A percentile compares a stretch with the other conserved stretches of the same genome.
These are phyloP conservation scores for Penicillium sp. DNA, from an alignment of 2,329 filamentous ascomycete species.

Conservation along the genomic window DNA sequence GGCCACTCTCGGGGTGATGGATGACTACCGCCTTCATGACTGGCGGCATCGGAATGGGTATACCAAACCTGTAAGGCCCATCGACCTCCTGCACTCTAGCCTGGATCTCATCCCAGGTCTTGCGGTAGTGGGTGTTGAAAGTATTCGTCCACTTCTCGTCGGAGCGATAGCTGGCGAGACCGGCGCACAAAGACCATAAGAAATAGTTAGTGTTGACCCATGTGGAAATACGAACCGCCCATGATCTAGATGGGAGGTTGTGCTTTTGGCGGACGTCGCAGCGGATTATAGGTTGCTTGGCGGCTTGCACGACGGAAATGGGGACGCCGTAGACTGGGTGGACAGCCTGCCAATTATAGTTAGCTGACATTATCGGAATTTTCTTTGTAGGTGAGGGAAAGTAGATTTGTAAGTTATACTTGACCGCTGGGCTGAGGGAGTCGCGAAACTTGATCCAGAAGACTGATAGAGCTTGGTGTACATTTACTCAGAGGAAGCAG, in stretches of 20 bases:
- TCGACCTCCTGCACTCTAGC: neutral
- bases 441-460: neutral
- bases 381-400: neutral
- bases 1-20: neutral
- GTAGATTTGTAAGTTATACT: neutral
- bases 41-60: neutral
- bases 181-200: conserved; percentile 1
- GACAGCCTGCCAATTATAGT: neutral
- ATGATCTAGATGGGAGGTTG: neutral
- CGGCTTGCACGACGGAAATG: neutral
- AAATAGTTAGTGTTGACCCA: conserved; percentile 10
- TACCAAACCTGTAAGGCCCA: neutral
- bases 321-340: conserved; percentile 1
- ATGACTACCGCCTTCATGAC: neutral
- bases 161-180: neutral
- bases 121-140: neutral
- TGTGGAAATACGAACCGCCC: neutral
- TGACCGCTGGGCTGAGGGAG: neutral
- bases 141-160: neutral
- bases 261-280: neutral
- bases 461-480: no score
- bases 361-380: neutral
- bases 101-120: neutral
- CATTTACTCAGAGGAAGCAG: neutral
- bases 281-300: neutral